Conservation (phyloP, 148 eudicot species). For the Vaccinium macrocarpon region DNA sequence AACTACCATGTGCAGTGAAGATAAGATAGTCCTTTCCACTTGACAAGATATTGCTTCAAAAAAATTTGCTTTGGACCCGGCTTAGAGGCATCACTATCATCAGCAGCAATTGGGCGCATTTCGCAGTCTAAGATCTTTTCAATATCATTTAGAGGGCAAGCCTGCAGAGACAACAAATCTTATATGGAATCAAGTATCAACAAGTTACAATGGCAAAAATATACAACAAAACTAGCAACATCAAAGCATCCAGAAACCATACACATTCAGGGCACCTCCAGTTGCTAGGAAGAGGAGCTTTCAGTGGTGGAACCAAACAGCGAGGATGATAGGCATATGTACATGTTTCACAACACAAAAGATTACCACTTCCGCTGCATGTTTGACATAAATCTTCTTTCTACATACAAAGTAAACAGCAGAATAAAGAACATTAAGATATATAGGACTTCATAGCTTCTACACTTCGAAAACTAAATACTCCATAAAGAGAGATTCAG, state of each 20-base stretch:
- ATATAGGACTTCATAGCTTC: not conserved
- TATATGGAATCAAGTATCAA: constrained; percentile 1
- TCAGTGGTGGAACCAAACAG: constrained; percentile 72
- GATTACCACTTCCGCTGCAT: constrained; percentile 56
- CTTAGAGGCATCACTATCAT: constrained; percentile 61
- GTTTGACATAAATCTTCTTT: constrained; percentile 70
- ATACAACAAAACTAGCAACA: constrained; percentile 16
- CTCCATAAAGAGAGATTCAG: no score
- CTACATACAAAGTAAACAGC: constrained; percentile 33
- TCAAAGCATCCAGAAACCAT: constrained; percentile 29
- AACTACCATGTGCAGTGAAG: constrained; percentile 93
- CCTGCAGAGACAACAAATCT: constrained; percentile 46
- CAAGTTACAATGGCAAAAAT: not conserved
- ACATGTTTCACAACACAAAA: constrained; percentile 74
- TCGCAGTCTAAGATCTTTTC: constrained; percentile 92
- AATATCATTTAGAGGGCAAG: constrained; percentile 82
- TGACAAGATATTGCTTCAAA: constrained; percentile 89
- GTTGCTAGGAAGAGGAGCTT: constrained; percentile 70
- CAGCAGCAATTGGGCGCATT: constrained; percentile 67
- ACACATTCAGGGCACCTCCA: constrained; percentile 98
- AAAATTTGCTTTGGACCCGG: constrained; percentile 68
- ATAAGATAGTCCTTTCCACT: constrained; percentile 96
- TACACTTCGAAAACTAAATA: not conserved
- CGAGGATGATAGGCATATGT: constrained; percentile 87
- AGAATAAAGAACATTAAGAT: not conserved